A percentile compares a stretch with the other conserved stretches of the same genome.
These are phyloP conservation scores for Populus alba DNA, from an alignment of 345 rosid genomes.

Conservation along the genomic window DNA sequence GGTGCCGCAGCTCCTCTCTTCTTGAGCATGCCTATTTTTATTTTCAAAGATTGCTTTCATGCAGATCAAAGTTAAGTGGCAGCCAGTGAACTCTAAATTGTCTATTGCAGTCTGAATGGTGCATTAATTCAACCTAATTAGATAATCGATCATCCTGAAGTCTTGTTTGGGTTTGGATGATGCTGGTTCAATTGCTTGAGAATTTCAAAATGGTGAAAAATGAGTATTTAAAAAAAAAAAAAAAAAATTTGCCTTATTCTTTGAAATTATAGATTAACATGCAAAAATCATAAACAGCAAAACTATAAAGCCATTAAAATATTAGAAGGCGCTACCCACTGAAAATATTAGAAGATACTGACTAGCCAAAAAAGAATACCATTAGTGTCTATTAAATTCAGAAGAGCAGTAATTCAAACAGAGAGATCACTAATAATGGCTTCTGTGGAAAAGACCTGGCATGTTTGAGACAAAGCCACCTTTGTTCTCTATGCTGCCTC, in stretches of 20 bases:
- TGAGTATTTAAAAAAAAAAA: neutral
- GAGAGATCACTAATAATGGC: neutral
- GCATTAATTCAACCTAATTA: neutral
- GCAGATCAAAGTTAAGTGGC: neutral
- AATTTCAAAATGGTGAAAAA: neutral
- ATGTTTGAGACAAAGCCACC: constrained; percentile 80
- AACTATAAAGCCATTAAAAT: neutral
- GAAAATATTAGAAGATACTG: neutral
- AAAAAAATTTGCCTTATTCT: neutral
- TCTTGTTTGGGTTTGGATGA: neutral
- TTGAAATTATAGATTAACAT: neutral
- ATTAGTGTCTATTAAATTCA: neutral
- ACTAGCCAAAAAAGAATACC: neutral
- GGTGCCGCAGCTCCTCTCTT: neutral
- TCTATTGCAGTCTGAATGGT: neutral
- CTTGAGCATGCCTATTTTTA: neutral
- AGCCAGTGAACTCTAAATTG: neutral
- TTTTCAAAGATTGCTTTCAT: neutral
- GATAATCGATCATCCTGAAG: neutral
- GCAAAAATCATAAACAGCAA: neutral
- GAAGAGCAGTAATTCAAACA: neutral
- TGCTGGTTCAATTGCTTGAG: neutral
- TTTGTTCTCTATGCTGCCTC: constrained; percentile 58
- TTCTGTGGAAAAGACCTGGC: constrained; percentile 45
- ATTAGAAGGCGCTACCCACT: neutral